Percentiles rank a stretch among this genome's conserved stretches.
phyloP scores from a whole-genome alignment of 2,329 filamentous ascomycete species.

The Malbranchea cinnamomea region DNA sequence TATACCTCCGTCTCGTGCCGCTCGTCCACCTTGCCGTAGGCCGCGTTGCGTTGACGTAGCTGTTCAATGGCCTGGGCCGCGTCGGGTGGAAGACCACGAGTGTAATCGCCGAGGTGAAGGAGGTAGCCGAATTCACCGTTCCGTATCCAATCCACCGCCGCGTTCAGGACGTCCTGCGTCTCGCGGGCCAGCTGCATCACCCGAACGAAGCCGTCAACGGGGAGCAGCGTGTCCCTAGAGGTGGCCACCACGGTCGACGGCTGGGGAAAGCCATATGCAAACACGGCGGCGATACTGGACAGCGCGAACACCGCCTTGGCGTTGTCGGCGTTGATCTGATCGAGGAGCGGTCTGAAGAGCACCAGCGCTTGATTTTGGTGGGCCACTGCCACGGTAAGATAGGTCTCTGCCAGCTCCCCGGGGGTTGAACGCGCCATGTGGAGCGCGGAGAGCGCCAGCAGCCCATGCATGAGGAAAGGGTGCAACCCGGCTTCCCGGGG shows the following conservation, averaged over 20 bases:
- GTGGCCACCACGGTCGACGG: slow-evolving; percentile 1
- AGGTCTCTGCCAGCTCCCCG: neutral
- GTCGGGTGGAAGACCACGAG: too few relatives aligned
- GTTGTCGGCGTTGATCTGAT: slow-evolving; percentile 4
- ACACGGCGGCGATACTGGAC: slow-evolving; percentile 8
- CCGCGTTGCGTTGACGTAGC: too few relatives aligned
- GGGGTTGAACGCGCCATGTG: slow-evolving; percentile 10
- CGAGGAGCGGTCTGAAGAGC: slow-evolving; percentile 5
- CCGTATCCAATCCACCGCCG: slow-evolving; percentile 6
- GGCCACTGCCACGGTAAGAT: slow-evolving; percentile 6
- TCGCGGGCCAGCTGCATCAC: slow-evolving; percentile 8
- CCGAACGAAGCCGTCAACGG: slow-evolving; percentile 8
- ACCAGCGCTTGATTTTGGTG: slow-evolving; percentile 8
- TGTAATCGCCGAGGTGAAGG: too few relatives aligned
- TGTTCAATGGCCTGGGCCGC: too few relatives aligned
- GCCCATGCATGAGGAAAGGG: slow-evolving; percentile 14
- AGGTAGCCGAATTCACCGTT: slow-evolving; percentile 1
- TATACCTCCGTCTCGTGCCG: slow-evolving; percentile 4
- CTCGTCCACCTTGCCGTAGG: too few relatives aligned
- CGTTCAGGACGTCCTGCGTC: slow-evolving; percentile 5
- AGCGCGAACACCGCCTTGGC: slow-evolving; percentile 9
- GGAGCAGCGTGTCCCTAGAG: slow-evolving; percentile 4
- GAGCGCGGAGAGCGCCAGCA: slow-evolving; percentile 14
- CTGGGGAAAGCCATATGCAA: slow-evolving; percentile 10
- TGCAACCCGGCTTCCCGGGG: slow-evolving; percentile 9